Conservation (phyloP, 2,329 filamentous ascomycete genomes). For the Microdochium paspali region DNA sequence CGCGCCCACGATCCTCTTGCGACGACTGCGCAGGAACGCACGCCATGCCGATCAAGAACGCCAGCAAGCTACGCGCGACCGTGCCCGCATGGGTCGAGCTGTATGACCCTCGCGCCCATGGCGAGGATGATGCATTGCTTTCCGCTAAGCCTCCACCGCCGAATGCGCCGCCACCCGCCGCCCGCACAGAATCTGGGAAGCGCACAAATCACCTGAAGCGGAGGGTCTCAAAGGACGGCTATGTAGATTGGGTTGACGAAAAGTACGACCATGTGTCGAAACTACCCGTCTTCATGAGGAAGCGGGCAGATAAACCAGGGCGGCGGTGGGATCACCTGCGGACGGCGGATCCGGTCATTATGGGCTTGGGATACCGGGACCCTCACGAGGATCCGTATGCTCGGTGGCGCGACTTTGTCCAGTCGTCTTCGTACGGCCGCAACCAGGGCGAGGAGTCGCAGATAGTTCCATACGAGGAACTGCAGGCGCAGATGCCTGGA, state of each 20-base stretch:
- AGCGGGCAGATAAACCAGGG: slow-evolving; percentile 36
- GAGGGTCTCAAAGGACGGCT: slow-evolving; percentile 22
- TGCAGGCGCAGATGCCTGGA: slow-evolving; percentile 24
- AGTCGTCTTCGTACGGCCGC: slow-evolving; percentile 42
- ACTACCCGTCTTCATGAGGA: slow-evolving; percentile 35
- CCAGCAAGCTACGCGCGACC: slow-evolving; percentile 15
- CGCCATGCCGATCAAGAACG: slow-evolving; percentile 12
- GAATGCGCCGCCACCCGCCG: slow-evolving; percentile 3
- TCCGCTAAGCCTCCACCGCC: slow-evolving; percentile 10
- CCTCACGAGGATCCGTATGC: slow-evolving; percentile 28
- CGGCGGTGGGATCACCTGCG: slow-evolving; percentile 52
- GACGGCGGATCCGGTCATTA: slow-evolving; percentile 49
- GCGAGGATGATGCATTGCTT: slow-evolving; percentile 1
- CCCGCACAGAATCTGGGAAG: slow-evolving; percentile 11
- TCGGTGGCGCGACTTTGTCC: slow-evolving; percentile 43
- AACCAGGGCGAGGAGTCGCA: slow-evolving; percentile 35
- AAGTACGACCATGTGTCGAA: slow-evolving; percentile 20
- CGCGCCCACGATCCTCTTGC: no score
- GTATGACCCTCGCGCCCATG: slow-evolving; percentile 17
- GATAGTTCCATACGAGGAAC: slow-evolving; percentile 33
- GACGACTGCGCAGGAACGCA: no score
- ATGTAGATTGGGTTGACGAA: slow-evolving; percentile 22
- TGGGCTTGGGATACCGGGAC: slow-evolving; percentile 34
- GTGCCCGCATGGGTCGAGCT: slow-evolving; percentile 21
- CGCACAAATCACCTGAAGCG: slow-evolving; percentile 15